Base-by-base conservation (phyloP, 176 grass and related monocot genomes). In the Carex cristatella region DNA sequence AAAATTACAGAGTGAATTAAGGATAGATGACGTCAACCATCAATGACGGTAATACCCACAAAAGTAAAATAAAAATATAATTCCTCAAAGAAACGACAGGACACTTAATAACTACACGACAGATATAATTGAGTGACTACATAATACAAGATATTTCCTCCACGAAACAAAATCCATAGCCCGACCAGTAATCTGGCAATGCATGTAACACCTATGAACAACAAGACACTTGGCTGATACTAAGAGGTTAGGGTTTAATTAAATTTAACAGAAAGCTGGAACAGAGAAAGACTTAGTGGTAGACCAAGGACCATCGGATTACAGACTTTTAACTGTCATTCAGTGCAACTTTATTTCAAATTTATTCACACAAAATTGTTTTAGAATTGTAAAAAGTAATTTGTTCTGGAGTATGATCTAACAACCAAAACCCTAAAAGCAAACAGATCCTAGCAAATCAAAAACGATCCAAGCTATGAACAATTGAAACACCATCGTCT, bases 371-470 rank as follows among this genome's bases (percentile, higher is more conserved):
- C 10, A 62, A 85, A 85, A 79, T 1, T 23, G 68, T 56, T 35
- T 79, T 10, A 18, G 40, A 18, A 58, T 9, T 57, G 51, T 9
- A 33, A 72, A 33, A 37, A 57, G 13, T 30, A 79, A 18, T 35
- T 56, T 58, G 74, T 35, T 79, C 53, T 58, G 28, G 74, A 79
- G 28, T 18, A 83, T 83, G 81, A 83, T 83, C 65, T 32, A 46
- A 83, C 77, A 62, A 11, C 10, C 7, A 55, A 76, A 64, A 81
- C 28, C 84, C 62, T 74, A 68, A 27, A 18, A 61, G 2, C 40
- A 84, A 90, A 61, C 69, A 72, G 81, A 86, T 68, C 61, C 40
- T 57, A 23, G 40, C 37, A 79, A 64, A 73, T 81, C 16, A 4
- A 23, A 49, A 74, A 64, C 35, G 55, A 81, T 79, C 81, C 10